Conservation (phyloP, 139 green algal species). For the Chlamydomonas incerta region DNA sequence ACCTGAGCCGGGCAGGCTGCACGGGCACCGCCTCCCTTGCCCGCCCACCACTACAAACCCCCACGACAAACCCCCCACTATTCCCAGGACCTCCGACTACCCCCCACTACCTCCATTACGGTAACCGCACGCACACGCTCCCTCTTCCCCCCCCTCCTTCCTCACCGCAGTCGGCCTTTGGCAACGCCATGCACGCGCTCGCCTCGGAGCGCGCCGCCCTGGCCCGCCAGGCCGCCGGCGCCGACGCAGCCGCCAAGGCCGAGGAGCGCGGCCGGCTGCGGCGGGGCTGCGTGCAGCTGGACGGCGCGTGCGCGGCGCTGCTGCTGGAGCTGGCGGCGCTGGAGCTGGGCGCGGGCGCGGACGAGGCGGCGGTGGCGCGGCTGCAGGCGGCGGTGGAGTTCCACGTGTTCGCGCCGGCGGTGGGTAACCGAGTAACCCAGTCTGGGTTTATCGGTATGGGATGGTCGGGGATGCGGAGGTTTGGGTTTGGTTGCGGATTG, state of each 20-base stretch:
- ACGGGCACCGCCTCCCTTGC: too few species aligned
- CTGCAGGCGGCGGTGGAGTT: slow-evolving; percentile 81
- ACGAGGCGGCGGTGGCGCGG: slow-evolving; percentile 68
- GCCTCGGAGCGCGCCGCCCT: slow-evolving; percentile 12
- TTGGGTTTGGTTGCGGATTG: too few species aligned
- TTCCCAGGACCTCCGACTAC: too few species aligned
- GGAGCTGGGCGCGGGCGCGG: slow-evolving; percentile 67
- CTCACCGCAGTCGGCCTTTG: slow-evolving; percentile 31
- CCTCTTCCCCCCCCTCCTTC: too few species aligned
- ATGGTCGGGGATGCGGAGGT: not conserved
- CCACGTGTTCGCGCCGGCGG: slow-evolving; percentile 70
- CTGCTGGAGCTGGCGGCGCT: slow-evolving; percentile 52
- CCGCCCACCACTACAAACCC: too few species aligned
- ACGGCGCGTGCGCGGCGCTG: slow-evolving; percentile 52
- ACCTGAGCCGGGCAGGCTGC: too few species aligned
- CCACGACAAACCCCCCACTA: too few species aligned
- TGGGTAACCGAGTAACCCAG: too few species aligned
- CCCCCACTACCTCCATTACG: too few species aligned
- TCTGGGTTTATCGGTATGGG: too few species aligned
- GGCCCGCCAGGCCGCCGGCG: slow-evolving; percentile 24
- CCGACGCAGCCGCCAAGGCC: not conserved
- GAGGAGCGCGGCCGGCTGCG: not conserved
- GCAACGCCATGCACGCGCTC: slow-evolving; percentile 55
- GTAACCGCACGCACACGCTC: too few species aligned
- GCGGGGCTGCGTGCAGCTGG: slow-evolving; percentile 19